Evolutionary conservation across 2,329 filamentous ascomycete genomes (phyloP).

Genomic region (Monilinia fructicola): DNA sequence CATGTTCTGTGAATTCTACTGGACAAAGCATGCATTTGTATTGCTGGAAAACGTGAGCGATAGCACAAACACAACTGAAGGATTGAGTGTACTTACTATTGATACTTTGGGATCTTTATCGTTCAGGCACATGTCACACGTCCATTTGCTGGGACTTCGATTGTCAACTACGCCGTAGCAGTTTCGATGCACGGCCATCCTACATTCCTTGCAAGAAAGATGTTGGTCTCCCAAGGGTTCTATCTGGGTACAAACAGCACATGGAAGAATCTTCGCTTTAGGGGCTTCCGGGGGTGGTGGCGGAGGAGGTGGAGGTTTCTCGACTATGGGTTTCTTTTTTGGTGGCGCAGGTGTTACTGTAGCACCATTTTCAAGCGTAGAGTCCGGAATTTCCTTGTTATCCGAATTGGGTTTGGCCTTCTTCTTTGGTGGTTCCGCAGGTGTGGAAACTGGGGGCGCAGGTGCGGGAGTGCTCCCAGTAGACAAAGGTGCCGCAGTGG

Average conservation of each 20-base stretch:
- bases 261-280: conserved; percentile 75
- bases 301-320: conserved; percentile 59
- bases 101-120: conserved; percentile 90
- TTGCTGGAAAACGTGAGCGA: conserved; percentile 50
- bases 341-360: conserved; percentile 39
- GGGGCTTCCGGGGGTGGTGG: conserved; percentile 73
- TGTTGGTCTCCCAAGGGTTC: conserved; percentile 71
- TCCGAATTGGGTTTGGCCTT: conserved; percentile 58
- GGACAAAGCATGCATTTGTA: conserved; percentile 95
- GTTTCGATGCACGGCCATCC: conserved; percentile 83
- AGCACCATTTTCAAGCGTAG: conserved; percentile 47
- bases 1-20: conserved; percentile 74
- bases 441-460: conserved; percentile 32
- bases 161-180: conserved; percentile 82
- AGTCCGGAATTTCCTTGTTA: conserved; percentile 48
- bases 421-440: conserved; percentile 60
- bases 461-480: conserved; percentile 35
- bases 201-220: conserved; percentile 81
- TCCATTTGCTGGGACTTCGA: conserved; percentile 76
- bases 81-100: conserved; percentile 60
- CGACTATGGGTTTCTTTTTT: conserved; percentile 49
- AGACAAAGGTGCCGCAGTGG: conserved; percentile 27
- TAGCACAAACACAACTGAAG: conserved; percentile 31
- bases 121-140: conserved; percentile 93
- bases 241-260: conserved; percentile 76